Evolutionary conservation across 805 yeast genomes (phyloP), one percentile per base, ranked within the genome.

Genomic region (Starmerella sp.): DNA sequence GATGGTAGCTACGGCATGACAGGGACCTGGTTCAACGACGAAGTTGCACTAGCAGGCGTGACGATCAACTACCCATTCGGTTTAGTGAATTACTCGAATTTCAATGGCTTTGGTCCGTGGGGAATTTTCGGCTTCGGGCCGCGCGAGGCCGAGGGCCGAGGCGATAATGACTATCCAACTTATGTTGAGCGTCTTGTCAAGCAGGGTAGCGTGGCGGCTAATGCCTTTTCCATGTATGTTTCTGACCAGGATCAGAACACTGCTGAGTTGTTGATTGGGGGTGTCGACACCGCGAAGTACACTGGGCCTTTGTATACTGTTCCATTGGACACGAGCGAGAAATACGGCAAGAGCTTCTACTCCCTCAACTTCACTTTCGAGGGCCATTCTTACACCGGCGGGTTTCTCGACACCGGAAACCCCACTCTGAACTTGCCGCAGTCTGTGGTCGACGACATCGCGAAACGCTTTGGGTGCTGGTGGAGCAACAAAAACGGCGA

Each of bases 11-110:
- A 30, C 30, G 34, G 28, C 32, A 82, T 81, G 6, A 57, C 62
- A 7, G 86, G 86, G n/a, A 62, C 58, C 28, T 80, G 78, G 76
- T 90, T 83, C 22, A 65, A 71, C 39, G 96, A 88, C 63, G 70
- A 71, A 42, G 74, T 88, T 6, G 58, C 63, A 1, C 61, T 86
- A 51, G 79, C 79, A 48, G 78, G 75, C 51, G 77, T 75, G 51
- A 67, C 76, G 11, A 69, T 74, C 3, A 72, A 83, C 1, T 69
- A 83, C 39, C 79, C 86, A 6, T 77, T 89, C 67, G 96, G 91
- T 1, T 79, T 86, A 17, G 88, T 84, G 7, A 80, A 82, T 64
- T 66, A 69, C 39, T 76, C 89, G 2, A 78, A 79, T 57, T 80
- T 89, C 6, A 67, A 78, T 54, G 52, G 48, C 13, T 11, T 39